These are phyloP conservation scores for Vaccinium macrocarpon DNA, from an alignment of 148 eudicot genomes.

Conservation along the genomic window DNA sequence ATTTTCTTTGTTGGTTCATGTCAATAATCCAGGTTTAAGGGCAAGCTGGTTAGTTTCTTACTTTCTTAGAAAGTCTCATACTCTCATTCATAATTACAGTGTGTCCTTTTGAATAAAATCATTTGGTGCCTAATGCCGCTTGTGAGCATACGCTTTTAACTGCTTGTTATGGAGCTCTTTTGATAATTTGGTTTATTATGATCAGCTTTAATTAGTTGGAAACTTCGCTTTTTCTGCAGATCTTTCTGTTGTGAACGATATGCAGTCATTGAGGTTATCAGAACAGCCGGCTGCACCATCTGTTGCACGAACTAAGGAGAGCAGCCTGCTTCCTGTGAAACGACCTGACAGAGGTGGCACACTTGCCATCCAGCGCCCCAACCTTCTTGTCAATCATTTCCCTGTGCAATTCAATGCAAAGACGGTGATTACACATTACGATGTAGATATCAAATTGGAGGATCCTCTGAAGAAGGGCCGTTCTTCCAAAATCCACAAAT, in stretches of 20 bases:
- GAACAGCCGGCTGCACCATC: not conserved
- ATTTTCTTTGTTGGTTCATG: not conserved
- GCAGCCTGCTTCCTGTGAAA: conserved; percentile 35
- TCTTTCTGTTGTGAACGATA: conserved; percentile 16
- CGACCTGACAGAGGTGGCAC: conserved; percentile 59
- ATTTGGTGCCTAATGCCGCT: not conserved
- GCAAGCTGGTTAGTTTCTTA: not conserved
- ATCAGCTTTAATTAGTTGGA: not conserved
- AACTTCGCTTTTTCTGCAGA: conserved; percentile 1
- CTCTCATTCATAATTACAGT: not conserved
- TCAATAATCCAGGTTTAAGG: not conserved
- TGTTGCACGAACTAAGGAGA: conserved; percentile 21
- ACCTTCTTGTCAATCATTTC: conserved; percentile 63
- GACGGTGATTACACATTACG: conserved; percentile 46
- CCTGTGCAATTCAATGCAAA: conserved; percentile 44
- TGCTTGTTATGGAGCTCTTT: not conserved
- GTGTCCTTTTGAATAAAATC: not conserved
- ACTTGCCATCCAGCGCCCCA: conserved; percentile 22
- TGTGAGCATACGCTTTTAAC: not conserved
- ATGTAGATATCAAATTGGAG: conserved; percentile 49
- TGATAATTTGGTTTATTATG: not conserved
- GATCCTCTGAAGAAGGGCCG: conserved; percentile 21
- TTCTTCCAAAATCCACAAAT: conserved; percentile 35
- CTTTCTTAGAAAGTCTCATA: not conserved
- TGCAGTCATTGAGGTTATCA: conserved; percentile 25